Evolutionary conservation across 2,329 filamentous ascomycete genomes (phyloP).

Genomic region (Nannizzia gypsea): DNA sequence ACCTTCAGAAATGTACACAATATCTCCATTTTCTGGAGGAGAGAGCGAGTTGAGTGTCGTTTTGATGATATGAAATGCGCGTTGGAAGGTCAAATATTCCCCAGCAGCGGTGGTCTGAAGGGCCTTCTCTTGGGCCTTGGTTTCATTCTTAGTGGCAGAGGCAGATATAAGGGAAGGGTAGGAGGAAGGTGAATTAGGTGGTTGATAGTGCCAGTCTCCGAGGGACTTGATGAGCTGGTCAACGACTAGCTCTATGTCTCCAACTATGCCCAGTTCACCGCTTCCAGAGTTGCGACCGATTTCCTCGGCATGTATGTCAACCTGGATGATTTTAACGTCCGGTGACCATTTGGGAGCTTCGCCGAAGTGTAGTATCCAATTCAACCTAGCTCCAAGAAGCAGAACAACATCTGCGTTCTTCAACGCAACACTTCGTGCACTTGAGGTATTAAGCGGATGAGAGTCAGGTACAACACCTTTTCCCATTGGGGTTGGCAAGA

Average conservation of each 20-base stretch:
- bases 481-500: constrained; percentile 48
- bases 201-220: constrained; percentile 35
- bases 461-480: constrained; percentile 47
- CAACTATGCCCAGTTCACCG: constrained; percentile 39
- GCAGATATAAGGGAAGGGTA: constrained; percentile 23
- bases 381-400: constrained; percentile 43
- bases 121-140: constrained; percentile 34
- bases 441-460: constrained; percentile 41
- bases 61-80: constrained; percentile 44
- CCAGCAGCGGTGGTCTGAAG: constrained; percentile 23
- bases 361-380: constrained; percentile 49
- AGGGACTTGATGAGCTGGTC: constrained; percentile 36
- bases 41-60: constrained; percentile 37
- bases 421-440: constrained; percentile 43
- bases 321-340: constrained; percentile 43
- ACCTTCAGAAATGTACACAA: constrained; percentile 48
- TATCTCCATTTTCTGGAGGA: constrained; percentile 34
- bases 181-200: constrained; percentile 23
- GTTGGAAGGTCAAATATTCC: constrained; percentile 39
- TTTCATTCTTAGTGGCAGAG: constrained; percentile 37
- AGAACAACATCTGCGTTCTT: constrained; percentile 45
- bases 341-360: constrained; percentile 42
- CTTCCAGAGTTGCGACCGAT: constrained; percentile 41
- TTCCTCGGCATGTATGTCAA: constrained; percentile 44
- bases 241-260: constrained; percentile 41